Base-by-base conservation (phyloP, 148 eudicot genomes). In the Rhododendron mucronatum region DNA sequence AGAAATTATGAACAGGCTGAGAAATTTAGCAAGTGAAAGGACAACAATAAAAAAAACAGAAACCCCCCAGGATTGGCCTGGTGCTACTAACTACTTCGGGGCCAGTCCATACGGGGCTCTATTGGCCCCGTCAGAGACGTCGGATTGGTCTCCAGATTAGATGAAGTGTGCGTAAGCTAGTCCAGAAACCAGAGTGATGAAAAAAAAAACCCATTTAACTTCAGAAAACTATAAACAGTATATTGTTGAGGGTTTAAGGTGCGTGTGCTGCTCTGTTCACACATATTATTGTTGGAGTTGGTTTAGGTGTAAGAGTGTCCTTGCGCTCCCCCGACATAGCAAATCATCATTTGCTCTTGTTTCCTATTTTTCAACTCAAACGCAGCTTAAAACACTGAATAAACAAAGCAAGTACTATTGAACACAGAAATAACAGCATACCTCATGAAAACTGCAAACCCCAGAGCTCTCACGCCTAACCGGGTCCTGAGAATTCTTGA, bases 381-480 rank as follows among this genome's bases (percentile, higher is more conserved):
- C 75, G 37, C 7, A 28, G 18, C 75, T 69, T 1, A 67, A 11
- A 67, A 26, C 74, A 23, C 71, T 67, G 20, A 35, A 61, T 13
- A 47, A 10, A 44, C 7, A 21, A 50, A 63, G 59, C 82, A 57
- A 88, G 28, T 39, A 61, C 16, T 1, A 15, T 48, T 16, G 33
- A 26, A 78, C 23, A 79, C 16, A 80, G 16, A 39, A 39, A 39
- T 45, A 67, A 59, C 5, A 35, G 5, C 20, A 45, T 90, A 96
- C 98, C 96, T 96, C 96, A 88, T 87, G 85, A 88, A 88, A 96
- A 89, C 87, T 89, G 86, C 91, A 91, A 85, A 93, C 92, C 33
- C 92, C 94, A 67, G 94, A 92, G 69, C 91, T 91, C 79, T 92
- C 91, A 41, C 98, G 95, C 23, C 88, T 87, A 85, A 82, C 80